Percentiles rank a stretch among this genome's conserved stretches.
phyloP scores from a whole-genome alignment of 345 rosid species.

The thale cress (Arabidopsis thaliana) region TAIR10.1 NC_003074.8:5964501-5965000 shows the following conservation, averaged over 20 bases:
- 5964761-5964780: conserved; percentile 18
- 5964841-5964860: neutral
- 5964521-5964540: neutral
- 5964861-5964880: neutral
- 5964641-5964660: neutral
- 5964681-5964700: conserved; percentile 17
- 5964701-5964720: conserved; percentile 28
- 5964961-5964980: neutral
- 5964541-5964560: conserved; percentile 10
- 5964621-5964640: neutral
- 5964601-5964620: conserved; percentile 23
- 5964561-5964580: conserved; percentile 46
- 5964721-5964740: conserved; percentile 32
- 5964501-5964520: neutral
- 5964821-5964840: neutral
- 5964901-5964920: neutral
- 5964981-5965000: neutral
- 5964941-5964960: neutral
- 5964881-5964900: neutral
- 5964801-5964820: neutral
- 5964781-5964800: neutral
- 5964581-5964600: conserved; percentile 14
- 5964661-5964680: conserved; percentile 7
- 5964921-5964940: neutral
- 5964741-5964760: conserved; percentile 24